Conservation (phyloP, 2,329 filamentous ascomycete genomes). For the Colletotrichum agaves region DNA sequence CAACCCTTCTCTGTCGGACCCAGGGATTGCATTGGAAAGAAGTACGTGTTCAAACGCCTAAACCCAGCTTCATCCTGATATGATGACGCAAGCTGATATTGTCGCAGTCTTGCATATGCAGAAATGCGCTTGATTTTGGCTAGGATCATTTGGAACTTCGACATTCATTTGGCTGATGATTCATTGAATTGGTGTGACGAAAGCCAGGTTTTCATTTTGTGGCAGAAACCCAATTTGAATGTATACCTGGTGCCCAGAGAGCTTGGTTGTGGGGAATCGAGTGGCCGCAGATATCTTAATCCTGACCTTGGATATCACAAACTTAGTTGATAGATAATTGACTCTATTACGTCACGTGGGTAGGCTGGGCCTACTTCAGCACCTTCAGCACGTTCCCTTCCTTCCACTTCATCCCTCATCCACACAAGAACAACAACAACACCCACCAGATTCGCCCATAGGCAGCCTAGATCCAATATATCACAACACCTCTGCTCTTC, state of each 20-base stretch:
- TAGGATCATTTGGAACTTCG: not conserved
- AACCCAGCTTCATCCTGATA: not conserved
- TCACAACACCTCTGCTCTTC: too few species aligned
- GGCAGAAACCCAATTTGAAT: not conserved
- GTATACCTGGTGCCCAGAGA: not conserved
- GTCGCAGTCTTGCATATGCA: not conserved
- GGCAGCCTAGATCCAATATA: too few species aligned
- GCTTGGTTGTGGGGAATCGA: not conserved
- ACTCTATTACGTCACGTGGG: too few species aligned
- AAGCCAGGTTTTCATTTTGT: slow-evolving; percentile 2
- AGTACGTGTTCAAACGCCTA: not conserved
- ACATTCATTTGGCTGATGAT: not conserved
- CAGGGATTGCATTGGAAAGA: not conserved
- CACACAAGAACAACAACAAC: too few species aligned
- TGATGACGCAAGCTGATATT: not conserved
- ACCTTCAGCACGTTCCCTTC: too few species aligned
- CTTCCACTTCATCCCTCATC: too few species aligned
- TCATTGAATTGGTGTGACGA: not conserved
- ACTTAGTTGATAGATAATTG: too few species aligned
- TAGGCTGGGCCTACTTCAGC: too few species aligned
- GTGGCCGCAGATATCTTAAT: too few species aligned
- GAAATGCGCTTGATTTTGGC: slow-evolving; percentile 3
- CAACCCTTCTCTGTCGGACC: not conserved
- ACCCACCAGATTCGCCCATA: too few species aligned
- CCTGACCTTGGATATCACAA: too few species aligned